phyloP scores from a whole-genome alignment of 2,329 filamentous ascomycete species.

The Penicillium glabrum region DNA sequence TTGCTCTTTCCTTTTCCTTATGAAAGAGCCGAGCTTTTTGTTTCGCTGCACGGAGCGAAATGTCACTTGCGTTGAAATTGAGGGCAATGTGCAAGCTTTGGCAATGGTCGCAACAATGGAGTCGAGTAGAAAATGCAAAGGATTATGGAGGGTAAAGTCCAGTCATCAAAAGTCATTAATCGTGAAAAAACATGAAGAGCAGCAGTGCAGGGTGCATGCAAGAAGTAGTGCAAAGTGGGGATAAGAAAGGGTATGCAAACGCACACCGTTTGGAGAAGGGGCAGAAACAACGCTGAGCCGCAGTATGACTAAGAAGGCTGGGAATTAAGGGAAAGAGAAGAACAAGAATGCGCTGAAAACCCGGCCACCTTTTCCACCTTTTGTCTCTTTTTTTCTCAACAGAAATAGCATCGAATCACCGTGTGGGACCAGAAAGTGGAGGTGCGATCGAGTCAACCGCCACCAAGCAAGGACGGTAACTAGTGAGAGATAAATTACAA shows the following conservation, averaged over 20 bases:
- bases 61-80: not conserved
- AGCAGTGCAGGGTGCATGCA: conserved; percentile 22
- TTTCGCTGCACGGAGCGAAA: conserved; percentile 10
- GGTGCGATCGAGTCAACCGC: conserved; percentile 21
- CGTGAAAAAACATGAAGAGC: conserved; percentile 22
- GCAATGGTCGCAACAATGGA: no score
- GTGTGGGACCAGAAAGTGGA: conserved; percentile 13
- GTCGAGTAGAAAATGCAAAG: not conserved
- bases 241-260: conserved; percentile 22
- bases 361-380: conserved; percentile 14
- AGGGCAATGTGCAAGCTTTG: not conserved
- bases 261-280: conserved; percentile 22
- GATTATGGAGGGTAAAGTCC: not conserved
- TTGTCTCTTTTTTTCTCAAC: conserved; percentile 19
- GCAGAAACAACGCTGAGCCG: conserved; percentile 23
- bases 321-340: conserved; percentile 12
- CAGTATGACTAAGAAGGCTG: conserved; percentile 16
- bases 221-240: conserved; percentile 25
- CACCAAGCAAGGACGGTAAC: conserved; percentile 17
- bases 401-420: conserved; percentile 18
- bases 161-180: conserved; percentile 23
- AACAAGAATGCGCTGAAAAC: conserved; percentile 16
- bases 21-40: not conserved
- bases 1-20: not conserved
- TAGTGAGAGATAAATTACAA: not conserved